Evolutionary conservation across 2,329 filamentous ascomycete genomes (phyloP), one percentile per base, ranked within the genome.

Genomic region (Trichoderma sp.): DNA sequence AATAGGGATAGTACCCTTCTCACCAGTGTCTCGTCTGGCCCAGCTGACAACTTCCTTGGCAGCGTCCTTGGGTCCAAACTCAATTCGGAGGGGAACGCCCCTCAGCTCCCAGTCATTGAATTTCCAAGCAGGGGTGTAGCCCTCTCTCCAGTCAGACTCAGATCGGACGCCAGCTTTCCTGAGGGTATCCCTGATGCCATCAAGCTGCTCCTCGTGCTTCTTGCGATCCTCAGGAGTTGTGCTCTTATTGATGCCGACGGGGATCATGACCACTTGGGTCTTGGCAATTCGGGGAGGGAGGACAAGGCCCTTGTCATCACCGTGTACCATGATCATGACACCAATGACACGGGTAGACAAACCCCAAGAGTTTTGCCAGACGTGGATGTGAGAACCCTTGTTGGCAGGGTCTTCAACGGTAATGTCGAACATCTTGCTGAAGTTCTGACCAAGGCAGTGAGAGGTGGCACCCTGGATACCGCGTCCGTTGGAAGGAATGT

Each of bases 341-440:
- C 96, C 96, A 73, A 99, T 97, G 68, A 95, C 93, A 78, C 96
- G 93, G 66, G 96, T 99, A 1, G 95, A 98, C 70, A 99, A 88
- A 81, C 96, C 96, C 96, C 96, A 99, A 16, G 94, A 97, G 85
- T 99, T 99, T 81, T 99, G 96, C 94, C 95, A 98, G 68, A 98
- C 94, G 77, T 95, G 84, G 68, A 97, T 83, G 76, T 93, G 90
- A 74, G 90, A 86, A 73, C 92, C 91, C 82, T 92, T 91, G 79
- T 96, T 87, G 70, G 85, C 84, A 28, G 96, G 96, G 77, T 99
- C 94, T 80, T 99, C 95, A 34, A 99, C 93, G 0, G 91, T 97
- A 79, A 99, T 98, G 80, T 96, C 91, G 79, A 98, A 99, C 94
- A 99, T 99, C 83, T 96, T 97, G 80, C 91, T 94, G 83, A 99